Evolutionary conservation across 2,329 filamentous ascomycete species (phyloP), one percentile per base, ranked within the genome.

Genomic region (Blastomyces parvus): DNA sequence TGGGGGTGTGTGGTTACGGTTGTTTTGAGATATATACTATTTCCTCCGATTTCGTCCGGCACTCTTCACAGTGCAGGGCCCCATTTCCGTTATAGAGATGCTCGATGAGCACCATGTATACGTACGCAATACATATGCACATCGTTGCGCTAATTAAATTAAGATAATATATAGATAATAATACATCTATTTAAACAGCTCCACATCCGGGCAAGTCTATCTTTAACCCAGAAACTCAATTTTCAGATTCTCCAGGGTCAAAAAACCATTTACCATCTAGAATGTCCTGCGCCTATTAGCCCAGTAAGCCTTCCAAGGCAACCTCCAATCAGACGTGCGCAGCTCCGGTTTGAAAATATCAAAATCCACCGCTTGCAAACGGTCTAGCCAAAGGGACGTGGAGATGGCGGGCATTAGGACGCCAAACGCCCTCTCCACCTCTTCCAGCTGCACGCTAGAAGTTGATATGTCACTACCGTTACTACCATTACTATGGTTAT

Each of bases 381-480:
- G 84, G 63, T 90, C 82, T 19, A 99, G 76, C 82, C 92, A 99
- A 65, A 93, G 80, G 25, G 85, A 82, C 0, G 91, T 90, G 1
- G 90, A 84, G 0, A 97, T 78, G 0, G 88, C 89, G 58, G 92
- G 90, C 77, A 97, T 83, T 58, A 96, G 81, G 0, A 94, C 86
- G 0, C 89, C 87, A 74, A 96, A 94, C 0, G 86, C 88, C 44
- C 83, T 83, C 59, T 88, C 83, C 0, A 87, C 75, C 61, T 88
- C 85, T 27, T 79, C 75, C 6, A 78, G 67, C 14, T 76, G 73
- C 6, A 33, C 38, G 36, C 11, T 48, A 5, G 59, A 74, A 36
- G 38, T 64, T 14, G 62, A 59, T 52, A 66, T 64, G 70, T 40
- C 84, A 69, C 65, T 82, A 76, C 61, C 69, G 70, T 55, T 57